These are phyloP conservation scores for Clitocybe nebularis DNA, from an alignment of 1,284 basidiomycete genomes.

Conservation along the genomic window DNA sequence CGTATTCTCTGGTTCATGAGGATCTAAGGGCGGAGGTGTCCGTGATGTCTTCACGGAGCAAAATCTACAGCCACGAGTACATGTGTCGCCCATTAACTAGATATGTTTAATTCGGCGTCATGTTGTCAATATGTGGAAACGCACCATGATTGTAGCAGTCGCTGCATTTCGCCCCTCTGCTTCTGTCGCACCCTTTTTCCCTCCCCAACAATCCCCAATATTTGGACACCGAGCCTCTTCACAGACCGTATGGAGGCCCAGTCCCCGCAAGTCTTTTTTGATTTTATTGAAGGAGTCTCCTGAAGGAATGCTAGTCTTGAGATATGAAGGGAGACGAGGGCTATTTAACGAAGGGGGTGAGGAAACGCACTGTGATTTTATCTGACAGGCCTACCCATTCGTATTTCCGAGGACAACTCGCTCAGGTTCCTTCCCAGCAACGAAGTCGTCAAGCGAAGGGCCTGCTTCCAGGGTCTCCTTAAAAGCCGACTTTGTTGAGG, in stretches of 20 bases:
- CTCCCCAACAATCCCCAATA: slow-evolving; percentile 99
- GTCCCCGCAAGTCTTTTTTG: slow-evolving; percentile 91
- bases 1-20: slow-evolving; percentile 97
- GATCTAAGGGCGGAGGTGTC: slow-evolving; percentile 86
- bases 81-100: slow-evolving; percentile 99
- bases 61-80: slow-evolving; percentile 96
- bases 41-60: slow-evolving; percentile 96
- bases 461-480: slow-evolving; percentile 63
- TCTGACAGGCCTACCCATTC: slow-evolving; percentile 50
- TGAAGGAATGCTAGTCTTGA: slow-evolving; percentile 93
- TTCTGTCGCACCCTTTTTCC: slow-evolving; percentile 70
- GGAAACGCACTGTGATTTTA: not conserved
- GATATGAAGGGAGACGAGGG: slow-evolving; percentile 84
- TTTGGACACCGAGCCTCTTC: slow-evolving; percentile 99
- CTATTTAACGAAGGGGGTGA: slow-evolving; percentile 35
- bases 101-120: slow-evolving; percentile 5
- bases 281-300: slow-evolving; percentile 89
- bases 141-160: slow-evolving; percentile 98
- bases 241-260: slow-evolving; percentile 94
- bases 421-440: slow-evolving; percentile 58
- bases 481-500: slow-evolving; percentile 48
- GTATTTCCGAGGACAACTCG: slow-evolving; percentile 79
- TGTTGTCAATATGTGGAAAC: slow-evolving; percentile 18
- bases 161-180: slow-evolving; percentile 79
- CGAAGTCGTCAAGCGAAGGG: slow-evolving; percentile 83